Evolutionary conservation across 2,329 filamentous ascomycete species (phyloP), one percentile per base, ranked within the genome.

Genomic region (Colletotrichum sp.): DNA sequence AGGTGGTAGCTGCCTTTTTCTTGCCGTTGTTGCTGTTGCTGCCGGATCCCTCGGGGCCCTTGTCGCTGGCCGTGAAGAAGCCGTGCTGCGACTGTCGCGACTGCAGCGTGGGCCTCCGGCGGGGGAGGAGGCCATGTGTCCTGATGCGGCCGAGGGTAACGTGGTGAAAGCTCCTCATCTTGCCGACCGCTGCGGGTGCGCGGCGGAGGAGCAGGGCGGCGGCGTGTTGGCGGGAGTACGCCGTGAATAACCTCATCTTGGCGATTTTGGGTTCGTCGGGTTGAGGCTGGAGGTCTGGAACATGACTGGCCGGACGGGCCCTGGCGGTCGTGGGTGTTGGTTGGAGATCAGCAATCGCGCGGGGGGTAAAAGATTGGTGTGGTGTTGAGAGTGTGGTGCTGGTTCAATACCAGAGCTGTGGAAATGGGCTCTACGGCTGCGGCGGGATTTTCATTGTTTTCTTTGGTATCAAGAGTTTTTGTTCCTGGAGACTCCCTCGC

Each of bases 21-120:
- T 52, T 52, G 44, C 44, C n/a, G 44, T 52, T 13, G n/a, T 52
- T 52, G 39, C 66, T 67, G 55, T 71, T 75, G 52, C 69, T 64
- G 28, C 28, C 18, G 15, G 49, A 80, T 21, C 79, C 75, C 34
- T 83, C 77, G 12, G 68, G 8, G 32, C 21, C 69, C 55, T 80
- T 78, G 10, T 75, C 62, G n/a, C 72, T 66, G 18, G 70, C 57
- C 8, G 78, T 78, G 64, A 79, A 78, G 60, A 79, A 71, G 68
- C 68, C 26, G 64, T 77, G 77, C 28, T 76, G 72, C 68, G 79
- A 69, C 70, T 79, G 69, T 72, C 80, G 78, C 57, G 60, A 59
- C 8, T 72, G 44, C 16, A 71, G 32, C 26, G 66, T 75, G 2
- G 72, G 75, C 39, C 75, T 49, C 12, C 75, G 24, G 36, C 72